A percentile compares a stretch with the other conserved stretches of the same genome.
phyloP scores from a whole-genome alignment of 2,329 filamentous ascomycete genomes.

The Epichloe bromicola region DNA sequence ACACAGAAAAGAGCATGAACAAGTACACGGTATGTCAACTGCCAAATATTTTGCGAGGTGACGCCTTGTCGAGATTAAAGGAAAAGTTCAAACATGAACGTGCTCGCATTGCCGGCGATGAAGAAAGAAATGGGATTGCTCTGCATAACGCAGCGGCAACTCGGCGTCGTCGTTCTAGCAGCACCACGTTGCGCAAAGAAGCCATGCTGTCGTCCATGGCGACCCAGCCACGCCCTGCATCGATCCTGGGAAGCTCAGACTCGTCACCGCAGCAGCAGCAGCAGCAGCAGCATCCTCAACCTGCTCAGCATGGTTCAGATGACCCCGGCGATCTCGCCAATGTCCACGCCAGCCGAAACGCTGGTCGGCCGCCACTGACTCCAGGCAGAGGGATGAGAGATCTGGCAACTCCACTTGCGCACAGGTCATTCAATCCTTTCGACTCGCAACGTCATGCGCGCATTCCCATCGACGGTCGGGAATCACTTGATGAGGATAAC shows the following conservation, averaged over 20 bases:
- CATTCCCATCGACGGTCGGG: conserved; percentile 52
- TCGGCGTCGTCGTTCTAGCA: conserved; percentile 59
- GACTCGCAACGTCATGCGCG: conserved; percentile 35
- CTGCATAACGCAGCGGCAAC: conserved; percentile 66
- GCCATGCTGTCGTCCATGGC: conserved; percentile 57
- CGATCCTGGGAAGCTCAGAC: conserved; percentile 28
- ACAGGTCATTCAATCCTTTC: conserved; percentile 43
- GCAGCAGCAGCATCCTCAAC: conserved; percentile 25
- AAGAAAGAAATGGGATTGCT: conserved; percentile 79
- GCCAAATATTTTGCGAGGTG: conserved; percentile 77
- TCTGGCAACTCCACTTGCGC: conserved; percentile 32
- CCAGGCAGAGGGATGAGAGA: conserved; percentile 16
- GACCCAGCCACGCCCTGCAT: conserved; percentile 29
- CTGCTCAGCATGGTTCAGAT: conserved; percentile 32
- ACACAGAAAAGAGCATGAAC: conserved; percentile 88
- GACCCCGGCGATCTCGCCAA: conserved; percentile 72
- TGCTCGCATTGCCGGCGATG: conserved; percentile 68
- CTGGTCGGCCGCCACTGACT: conserved; percentile 28
- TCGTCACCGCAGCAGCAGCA: conserved; percentile 22
- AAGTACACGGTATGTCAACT: conserved; percentile 84
- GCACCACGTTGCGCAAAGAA: conserved; percentile 65
- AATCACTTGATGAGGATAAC: conserved; percentile 76
- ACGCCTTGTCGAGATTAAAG: conserved; percentile 71
- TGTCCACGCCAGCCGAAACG: conserved; percentile 53
- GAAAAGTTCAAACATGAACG: conserved; percentile 83